Conservation (phyloP, 805 yeast species). For the Metschnikowia sp. region DNA sequence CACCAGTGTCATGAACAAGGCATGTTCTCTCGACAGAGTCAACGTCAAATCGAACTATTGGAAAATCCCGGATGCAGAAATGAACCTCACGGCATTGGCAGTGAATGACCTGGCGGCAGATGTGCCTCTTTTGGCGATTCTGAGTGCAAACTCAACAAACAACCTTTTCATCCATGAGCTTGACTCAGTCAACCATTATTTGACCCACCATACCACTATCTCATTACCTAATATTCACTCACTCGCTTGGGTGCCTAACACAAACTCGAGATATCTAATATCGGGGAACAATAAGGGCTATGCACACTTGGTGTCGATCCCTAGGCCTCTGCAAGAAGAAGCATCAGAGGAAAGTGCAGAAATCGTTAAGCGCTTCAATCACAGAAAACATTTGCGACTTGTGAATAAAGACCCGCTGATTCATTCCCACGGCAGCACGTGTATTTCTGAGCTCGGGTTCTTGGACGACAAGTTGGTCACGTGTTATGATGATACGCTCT, state of each 20-base stretch:
- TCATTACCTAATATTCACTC: conserved; percentile 53
- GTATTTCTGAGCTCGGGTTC: conserved; percentile 28
- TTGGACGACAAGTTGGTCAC: conserved; percentile 47
- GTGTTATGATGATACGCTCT: conserved; percentile 64
- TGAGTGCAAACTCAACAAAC: conserved; percentile 43
- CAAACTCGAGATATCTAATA: conserved; percentile 39
- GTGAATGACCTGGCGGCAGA: conserved; percentile 17
- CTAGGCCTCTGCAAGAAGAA: conserved; percentile 23
- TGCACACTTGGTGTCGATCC: conserved; percentile 69
- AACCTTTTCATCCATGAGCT: conserved; percentile 53
- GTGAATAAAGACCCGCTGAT: conserved; percentile 25
- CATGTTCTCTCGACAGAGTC: conserved; percentile 38
- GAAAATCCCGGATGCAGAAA: conserved; percentile 42
- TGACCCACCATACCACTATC: conserved; percentile 60
- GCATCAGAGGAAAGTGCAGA: conserved; percentile 52
- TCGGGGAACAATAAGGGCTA: conserved; percentile 78
- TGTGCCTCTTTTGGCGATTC: conserved; percentile 47
- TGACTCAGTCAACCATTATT: conserved; percentile 34
- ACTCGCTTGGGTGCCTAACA: conserved; percentile 49
- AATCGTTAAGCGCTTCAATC: conserved; percentile 76
- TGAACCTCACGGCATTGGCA: conserved; percentile 45
- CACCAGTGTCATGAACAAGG: conserved; percentile 37
- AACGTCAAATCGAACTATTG: conserved; percentile 44
- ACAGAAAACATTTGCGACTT: conserved; percentile 55
- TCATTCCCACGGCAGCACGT: conserved; percentile 19